Percentiles rank a stretch among this genome's conserved stretches.
Evolutionary conservation across 306 rosid species (phyloP).

Genomic region (Amphicarpaea edgeworthii): DNA sequence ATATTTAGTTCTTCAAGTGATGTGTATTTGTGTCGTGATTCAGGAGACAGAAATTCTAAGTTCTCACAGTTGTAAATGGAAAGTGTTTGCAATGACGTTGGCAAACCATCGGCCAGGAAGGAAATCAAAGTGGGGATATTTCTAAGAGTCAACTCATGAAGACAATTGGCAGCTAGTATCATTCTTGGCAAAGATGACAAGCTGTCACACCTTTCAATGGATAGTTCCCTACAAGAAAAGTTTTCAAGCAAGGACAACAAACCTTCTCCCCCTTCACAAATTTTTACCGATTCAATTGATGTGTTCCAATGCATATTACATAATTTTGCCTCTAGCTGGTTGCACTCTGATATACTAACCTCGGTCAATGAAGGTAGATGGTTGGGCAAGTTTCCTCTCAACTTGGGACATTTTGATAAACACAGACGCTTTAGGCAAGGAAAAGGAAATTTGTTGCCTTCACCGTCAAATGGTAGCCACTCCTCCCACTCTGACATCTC

Average conservation of each 20-base stretch:
- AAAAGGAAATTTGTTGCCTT: background rate
- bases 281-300: background rate
- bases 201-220: background rate
- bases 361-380: background rate
- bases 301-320: background rate
- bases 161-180: background rate
- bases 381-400: background rate
- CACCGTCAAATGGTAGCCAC: background rate
- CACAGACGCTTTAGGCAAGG: conserved; percentile 2
- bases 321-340: background rate
- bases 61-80: no score
- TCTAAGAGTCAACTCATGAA: background rate
- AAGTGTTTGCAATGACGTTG: background rate
- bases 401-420: background rate
- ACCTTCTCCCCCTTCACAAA: background rate
- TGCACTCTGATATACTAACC: background rate
- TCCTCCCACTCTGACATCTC: background rate
- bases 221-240: background rate
- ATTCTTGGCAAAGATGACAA: background rate
- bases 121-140: background rate
- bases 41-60: background rate
- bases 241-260: background rate
- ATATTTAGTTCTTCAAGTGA: background rate
- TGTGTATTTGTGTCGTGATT: background rate
- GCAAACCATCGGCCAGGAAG: background rate